A percentile compares a stretch with the other conserved stretches of the same genome.
phyloP scores from a whole-genome alignment of 139 green algal genomes.

The Chlamydomonas sphaeroides region DNA sequence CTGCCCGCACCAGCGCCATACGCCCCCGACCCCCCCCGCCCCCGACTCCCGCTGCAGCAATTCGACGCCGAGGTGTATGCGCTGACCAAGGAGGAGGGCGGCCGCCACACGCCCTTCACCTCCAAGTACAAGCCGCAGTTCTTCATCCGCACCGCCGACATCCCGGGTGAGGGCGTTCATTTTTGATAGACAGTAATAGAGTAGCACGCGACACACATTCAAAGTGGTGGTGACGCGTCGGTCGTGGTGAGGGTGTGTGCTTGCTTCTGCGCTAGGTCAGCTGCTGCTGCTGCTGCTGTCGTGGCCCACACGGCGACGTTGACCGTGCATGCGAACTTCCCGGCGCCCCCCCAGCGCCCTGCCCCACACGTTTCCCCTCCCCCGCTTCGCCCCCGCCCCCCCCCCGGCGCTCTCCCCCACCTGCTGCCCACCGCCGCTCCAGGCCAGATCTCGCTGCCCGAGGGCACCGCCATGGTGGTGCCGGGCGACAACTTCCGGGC shows the following conservation, averaged over 20 bases:
- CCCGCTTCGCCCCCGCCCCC: background rate
- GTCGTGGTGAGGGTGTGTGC: too few species aligned
- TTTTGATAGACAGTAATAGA: background rate
- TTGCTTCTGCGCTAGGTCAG: too few species aligned
- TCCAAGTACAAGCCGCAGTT: conserved; percentile 98
- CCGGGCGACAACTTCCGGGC: conserved; percentile 96
- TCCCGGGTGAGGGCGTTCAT: conserved; percentile 58
- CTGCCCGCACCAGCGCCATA: too few species aligned
- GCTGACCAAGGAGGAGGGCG: conserved; percentile 98
- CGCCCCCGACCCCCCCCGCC: too few species aligned
- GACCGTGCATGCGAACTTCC: too few species aligned
- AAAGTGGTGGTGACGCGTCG: too few species aligned
- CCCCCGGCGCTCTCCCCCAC: too few species aligned
- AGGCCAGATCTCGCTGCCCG: conserved; percentile 86
- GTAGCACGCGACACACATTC: too few species aligned
- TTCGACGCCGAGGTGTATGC: conserved; percentile 96
- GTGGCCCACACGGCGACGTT: too few species aligned
- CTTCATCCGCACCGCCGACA: conserved; percentile 97
- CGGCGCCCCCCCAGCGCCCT: background rate
- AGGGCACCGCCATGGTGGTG: conserved; percentile 97
- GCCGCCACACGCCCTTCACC: conserved; percentile 98
- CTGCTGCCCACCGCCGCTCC: too few species aligned
- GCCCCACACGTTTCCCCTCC: background rate
- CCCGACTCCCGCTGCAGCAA: conserved; percentile 30
- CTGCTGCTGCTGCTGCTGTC: too few species aligned